Evolutionary conservation across 306 rosid genomes (phyloP), one percentile per base, ranked within the genome.

Genomic region (Neltuma alba): DNA sequence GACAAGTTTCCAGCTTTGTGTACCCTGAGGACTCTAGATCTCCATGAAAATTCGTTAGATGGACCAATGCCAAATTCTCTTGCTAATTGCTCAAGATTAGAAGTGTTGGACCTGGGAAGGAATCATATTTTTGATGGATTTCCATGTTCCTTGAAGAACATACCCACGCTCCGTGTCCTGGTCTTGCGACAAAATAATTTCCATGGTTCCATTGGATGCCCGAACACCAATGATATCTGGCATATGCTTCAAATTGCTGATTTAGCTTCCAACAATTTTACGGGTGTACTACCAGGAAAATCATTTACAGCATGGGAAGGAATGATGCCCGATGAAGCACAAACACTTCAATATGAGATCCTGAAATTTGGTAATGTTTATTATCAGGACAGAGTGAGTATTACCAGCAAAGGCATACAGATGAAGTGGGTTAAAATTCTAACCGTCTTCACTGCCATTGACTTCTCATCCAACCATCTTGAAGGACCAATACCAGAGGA

Each of bases 11-110:
- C 85, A 23, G 45, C 0, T 48, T 2, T 18, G 0, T 89, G 92
- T 70, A 40, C 0, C 38, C 30, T 87, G 10, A 41, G 36, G 60
- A 90, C 92, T 75, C 70, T 88, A 6, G 86, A 79, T 67, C 80
- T 90, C 38, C 70, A 47, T 8, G 71, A 36, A 36, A 91, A 91
- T 77, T 2, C 0, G 0, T 27, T 91, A 0, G 28, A 18, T 11
- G 91, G 91, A 7, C 4, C 20, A n/a, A 52, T 91, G 52, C 92
- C 95, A 38, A 58, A 66, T 60, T 87, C 92, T 60, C 81, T 89
- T 44, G 81, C 57, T 7, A 70, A 76, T 2, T 91, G 91, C 60
- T 1, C 15, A 6, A 0, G 0, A 6, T 16, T 87, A 13, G 86
- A 89, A 37, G 82, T 86, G 33, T 6, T 89, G 0, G 65, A 89